Base-by-base conservation (phyloP, 2,329 filamentous ascomycete species). In the Fusarium abutilonis region DNA sequence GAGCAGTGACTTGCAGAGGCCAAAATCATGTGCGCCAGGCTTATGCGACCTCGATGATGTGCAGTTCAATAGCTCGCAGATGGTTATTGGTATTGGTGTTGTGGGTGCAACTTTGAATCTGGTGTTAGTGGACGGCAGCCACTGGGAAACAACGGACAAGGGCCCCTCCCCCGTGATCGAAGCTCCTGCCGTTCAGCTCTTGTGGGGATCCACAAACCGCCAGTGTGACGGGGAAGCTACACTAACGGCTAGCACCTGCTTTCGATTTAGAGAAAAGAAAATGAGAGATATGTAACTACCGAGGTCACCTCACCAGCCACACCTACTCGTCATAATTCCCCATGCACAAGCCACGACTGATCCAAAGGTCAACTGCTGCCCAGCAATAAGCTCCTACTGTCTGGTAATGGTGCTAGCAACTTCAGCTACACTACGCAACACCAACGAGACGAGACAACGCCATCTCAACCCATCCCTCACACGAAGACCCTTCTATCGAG, bases 101-200 rank as follows among this genome's bases (percentile, higher is more conserved):
- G 52, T 48, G 35, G 51, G 14, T 48, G 42, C 28, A 31, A 54
- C 46, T 14, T 56, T 39, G 42, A 46, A 55, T 63, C 19, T 32
- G 52, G 62, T 68, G 52, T 70, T 69, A 65, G 56, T 68, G 65
- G 63, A 40, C 11, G 42, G 47, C 26, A 17, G 29, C 38, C 52
- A 45, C n/a, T 17, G 26, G 19, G 19, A 28, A 28, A 10, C 13
- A 44, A 36, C 23, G 8, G 23, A 43, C 51, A 56, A 55, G 47
- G 57, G 60, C 42, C 52, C 57, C 53, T 41, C 43, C 47, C 49
- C 56, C 60, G 66, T 68, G 58, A 64, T 59, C 34, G 40, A 53
- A 60, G 46, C 40, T 38, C 45, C 39, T 44, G 41, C 41, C 45
- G 47, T 38, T 53, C 43, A 45, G 51, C 26, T 47, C 23, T 47